Evolutionary conservation across 164 flowering plant species (phyloP).

Genomic region (Tetrastigma voinierianum): DNA sequence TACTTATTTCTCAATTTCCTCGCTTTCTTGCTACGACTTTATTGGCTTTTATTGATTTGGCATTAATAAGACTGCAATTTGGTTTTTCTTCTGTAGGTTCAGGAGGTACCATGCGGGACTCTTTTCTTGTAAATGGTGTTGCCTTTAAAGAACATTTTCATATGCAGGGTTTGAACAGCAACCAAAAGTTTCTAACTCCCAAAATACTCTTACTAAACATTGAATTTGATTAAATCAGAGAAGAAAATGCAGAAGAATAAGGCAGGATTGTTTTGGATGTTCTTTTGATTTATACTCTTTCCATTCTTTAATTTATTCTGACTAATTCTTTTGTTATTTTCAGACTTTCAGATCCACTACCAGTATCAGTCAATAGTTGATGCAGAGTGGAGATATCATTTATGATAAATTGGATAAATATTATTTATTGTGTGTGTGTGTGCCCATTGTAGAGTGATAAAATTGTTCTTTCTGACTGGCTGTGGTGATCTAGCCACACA

Average conservation of each 20-base stretch:
- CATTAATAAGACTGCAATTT: background rate
- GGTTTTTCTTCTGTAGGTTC: conserved; percentile 57
- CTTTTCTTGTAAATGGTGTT: conserved; percentile 94
- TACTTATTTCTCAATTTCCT: no score
- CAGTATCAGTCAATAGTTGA: conserved; percentile 98
- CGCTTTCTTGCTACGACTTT: no score
- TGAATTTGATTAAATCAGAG: conserved; percentile 97
- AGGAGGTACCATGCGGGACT: conserved; percentile 96
- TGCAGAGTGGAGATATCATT: conserved; percentile 99
- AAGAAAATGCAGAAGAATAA: conserved; percentile 98
- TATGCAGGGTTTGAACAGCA: conserved; percentile 99
- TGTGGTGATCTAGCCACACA: conserved; percentile 96
- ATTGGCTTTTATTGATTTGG: no score
- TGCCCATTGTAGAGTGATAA: conserved; percentile 87
- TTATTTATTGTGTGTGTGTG: no score
- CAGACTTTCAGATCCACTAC: conserved; percentile 92
- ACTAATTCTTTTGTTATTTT: background rate
- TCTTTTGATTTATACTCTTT: background rate
- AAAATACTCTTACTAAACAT: conserved; percentile 83
- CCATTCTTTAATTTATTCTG: background rate
- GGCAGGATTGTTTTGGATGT: conserved; percentile 39
- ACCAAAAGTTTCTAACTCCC: conserved; percentile 85
- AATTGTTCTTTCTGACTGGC: conserved; percentile 94
- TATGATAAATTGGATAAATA: conserved; percentile 97
- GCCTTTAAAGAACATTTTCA: conserved; percentile 95